These are phyloP conservation scores for Penicillium pulvis DNA, from an alignment of 495 filamentous ascomycete genomes.

Conservation along the genomic window DNA sequence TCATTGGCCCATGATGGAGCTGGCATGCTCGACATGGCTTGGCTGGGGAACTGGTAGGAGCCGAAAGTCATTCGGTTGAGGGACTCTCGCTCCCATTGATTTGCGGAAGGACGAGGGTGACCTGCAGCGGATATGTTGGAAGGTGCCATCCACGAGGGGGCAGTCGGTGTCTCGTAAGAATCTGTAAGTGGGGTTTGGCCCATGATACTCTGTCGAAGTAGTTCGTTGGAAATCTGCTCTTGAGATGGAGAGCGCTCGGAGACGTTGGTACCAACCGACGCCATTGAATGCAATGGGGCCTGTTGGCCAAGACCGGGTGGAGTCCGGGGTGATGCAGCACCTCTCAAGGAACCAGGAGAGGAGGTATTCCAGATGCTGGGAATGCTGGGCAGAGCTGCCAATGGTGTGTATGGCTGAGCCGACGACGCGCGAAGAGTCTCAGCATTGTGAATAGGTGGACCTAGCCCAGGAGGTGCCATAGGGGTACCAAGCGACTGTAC, in stretches of 20 bases:
- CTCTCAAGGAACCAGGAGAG: conserved; percentile 34
- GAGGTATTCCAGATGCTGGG: conserved; percentile 52
- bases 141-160: conserved; percentile 32
- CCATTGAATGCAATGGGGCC: conserved; percentile 19
- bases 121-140: conserved; percentile 21
- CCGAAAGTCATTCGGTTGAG: conserved; percentile 19
- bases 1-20: conserved; percentile 45
- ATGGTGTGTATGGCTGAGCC: conserved; percentile 40
- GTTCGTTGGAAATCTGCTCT: conserved; percentile 32
- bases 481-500: conserved; percentile 29
- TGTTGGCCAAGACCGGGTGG: conserved; percentile 39
- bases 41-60: conserved; percentile 31
- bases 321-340: conserved; percentile 37
- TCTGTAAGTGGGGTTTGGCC: conserved; percentile 30
- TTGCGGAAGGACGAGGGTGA: conserved; percentile 19
- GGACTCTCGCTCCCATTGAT: conserved; percentile 33
- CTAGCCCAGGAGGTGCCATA: conserved; percentile 43
- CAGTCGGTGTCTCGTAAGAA: conserved; percentile 24
- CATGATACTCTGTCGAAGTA: conserved; percentile 33
- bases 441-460: conserved; percentile 27
- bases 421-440: conserved; percentile 29
- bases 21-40: conserved; percentile 33
- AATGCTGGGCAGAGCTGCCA: conserved; percentile 38
- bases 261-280: conserved; percentile 18
- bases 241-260: conserved; percentile 29